phyloP scores from a whole-genome alignment of 345 rosid species.

The Lepidium didymum region DNA sequence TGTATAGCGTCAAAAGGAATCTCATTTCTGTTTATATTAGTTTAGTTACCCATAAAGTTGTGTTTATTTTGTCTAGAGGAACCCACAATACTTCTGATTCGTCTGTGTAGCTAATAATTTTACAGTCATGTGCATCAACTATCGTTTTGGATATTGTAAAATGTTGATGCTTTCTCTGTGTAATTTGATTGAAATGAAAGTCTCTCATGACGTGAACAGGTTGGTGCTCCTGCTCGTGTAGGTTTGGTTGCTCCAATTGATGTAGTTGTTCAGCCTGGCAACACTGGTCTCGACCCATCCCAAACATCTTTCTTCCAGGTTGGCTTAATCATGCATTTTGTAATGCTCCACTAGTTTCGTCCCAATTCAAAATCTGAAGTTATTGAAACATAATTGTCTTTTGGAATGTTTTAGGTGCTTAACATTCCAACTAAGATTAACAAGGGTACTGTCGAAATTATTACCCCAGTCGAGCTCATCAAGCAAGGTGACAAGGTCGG shows the following conservation, averaged over 20 bases:
- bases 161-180: neutral
- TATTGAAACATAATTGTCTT: neutral
- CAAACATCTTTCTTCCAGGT: conserved; percentile 99
- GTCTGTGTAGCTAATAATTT: neutral
- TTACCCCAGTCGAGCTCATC: conserved; percentile 81
- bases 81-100: too few relatives aligned
- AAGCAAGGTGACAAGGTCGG: conserved; percentile 95
- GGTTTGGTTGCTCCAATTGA: conserved; percentile 93
- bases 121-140: neutral
- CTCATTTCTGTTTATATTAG: neutral
- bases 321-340: neutral
- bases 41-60: neutral
- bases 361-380: neutral
- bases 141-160: neutral
- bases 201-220: conserved; percentile 33
- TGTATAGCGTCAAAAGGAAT: neutral
- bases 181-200: neutral
- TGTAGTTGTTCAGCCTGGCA: conserved; percentile 94
- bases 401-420: conserved; percentile 46
- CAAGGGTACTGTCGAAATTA: conserved; percentile 93
- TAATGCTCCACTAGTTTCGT: neutral
- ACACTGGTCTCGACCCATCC: conserved; percentile 93
- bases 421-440: conserved; percentile 93
- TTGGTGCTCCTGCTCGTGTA: conserved; percentile 98
- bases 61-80: too few relatives aligned